phyloP scores from a whole-genome alignment of 495 filamentous ascomycete species.

The Podospora conica region DNA sequence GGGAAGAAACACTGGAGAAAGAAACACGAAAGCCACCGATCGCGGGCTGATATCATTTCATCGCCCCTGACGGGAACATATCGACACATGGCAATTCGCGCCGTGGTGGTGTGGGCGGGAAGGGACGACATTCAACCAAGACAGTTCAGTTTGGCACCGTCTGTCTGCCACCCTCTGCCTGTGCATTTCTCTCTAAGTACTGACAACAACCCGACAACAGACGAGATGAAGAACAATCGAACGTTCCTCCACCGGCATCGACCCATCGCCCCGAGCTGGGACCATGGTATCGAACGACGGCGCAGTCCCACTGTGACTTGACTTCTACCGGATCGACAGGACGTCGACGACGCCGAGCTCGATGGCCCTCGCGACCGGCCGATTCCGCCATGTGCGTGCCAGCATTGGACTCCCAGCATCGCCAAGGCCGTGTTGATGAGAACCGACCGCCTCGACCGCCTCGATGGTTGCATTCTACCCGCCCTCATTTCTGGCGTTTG shows the following conservation, averaged over 20 bases:
- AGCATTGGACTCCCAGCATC: background rate
- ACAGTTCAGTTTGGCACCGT: background rate
- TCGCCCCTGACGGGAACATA: background rate
- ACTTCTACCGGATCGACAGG: conserved; percentile 25
- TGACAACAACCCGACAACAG: conserved; percentile 3
- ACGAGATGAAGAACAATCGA: conserved; percentile 18
- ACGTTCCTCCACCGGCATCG: conserved; percentile 23
- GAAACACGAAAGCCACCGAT: background rate
- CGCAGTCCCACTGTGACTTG: conserved; percentile 12
- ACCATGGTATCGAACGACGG: conserved; percentile 23
- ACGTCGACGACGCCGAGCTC: conserved; percentile 16
- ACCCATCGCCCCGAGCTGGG: conserved; percentile 19
- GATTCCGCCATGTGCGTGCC: conserved; percentile 13
- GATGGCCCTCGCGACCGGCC: conserved; percentile 7
- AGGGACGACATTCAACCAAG: background rate
- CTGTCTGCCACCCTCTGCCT: background rate
- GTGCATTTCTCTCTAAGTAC: background rate
- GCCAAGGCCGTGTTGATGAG: conserved; percentile 2
- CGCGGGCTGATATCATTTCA: background rate
- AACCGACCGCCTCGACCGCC: conserved; percentile 1
- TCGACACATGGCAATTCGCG: background rate
- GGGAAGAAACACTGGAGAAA: conserved; percentile 11
- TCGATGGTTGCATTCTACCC: background rate
- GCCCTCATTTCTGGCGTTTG: conserved; percentile 2
- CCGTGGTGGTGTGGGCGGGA: background rate